These are phyloP conservation scores for Sporobolomyces phaffii DNA, from an alignment of 768 basidiomycete species.

Conservation along the genomic window DNA sequence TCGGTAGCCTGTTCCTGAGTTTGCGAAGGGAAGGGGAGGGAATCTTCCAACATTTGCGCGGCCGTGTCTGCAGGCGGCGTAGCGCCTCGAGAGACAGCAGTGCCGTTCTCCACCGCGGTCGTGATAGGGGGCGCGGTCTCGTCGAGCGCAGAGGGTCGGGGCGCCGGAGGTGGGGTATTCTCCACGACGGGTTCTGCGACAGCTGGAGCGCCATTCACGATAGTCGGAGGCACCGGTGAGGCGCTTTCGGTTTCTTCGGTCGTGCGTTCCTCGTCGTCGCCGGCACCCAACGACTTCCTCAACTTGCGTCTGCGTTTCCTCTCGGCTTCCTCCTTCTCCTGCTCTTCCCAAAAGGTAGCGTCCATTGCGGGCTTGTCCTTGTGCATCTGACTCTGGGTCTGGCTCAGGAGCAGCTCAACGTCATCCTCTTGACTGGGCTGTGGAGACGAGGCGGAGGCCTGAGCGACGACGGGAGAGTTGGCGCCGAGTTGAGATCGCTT, in stretches of 20 bases:
- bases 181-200: slow-evolving; percentile 3
- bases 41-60: neutral
- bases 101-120: slow-evolving; percentile 8
- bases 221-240: neutral
- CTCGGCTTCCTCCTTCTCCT: slow-evolving; percentile 31
- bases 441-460: neutral
- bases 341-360: slow-evolving; percentile 13
- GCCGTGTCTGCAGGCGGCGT: neutral
- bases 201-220: slow-evolving; percentile 4
- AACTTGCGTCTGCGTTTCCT: slow-evolving; percentile 11
- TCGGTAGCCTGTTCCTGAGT: neutral
- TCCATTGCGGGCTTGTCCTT: neutral
- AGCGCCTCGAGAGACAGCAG: neutral
- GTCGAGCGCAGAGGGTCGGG: slow-evolving; percentile 1
- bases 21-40: slow-evolving; percentile 3
- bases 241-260: neutral
- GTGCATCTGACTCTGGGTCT: slow-evolving; percentile 17
- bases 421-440: slow-evolving; percentile 1
- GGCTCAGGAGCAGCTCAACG: slow-evolving; percentile 14
- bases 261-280: neutral
- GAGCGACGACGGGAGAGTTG: neutral
- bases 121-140: slow-evolving; percentile 29
- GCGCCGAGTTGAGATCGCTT: slow-evolving; percentile 2
- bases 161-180: neutral
- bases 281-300: neutral